A percentile compares a stretch with the other conserved stretches of the same genome.
These are phyloP conservation scores for Plicaturopsis crispa DNA, from an alignment of 768 basidiomycete species.

Conservation along the genomic window DNA sequence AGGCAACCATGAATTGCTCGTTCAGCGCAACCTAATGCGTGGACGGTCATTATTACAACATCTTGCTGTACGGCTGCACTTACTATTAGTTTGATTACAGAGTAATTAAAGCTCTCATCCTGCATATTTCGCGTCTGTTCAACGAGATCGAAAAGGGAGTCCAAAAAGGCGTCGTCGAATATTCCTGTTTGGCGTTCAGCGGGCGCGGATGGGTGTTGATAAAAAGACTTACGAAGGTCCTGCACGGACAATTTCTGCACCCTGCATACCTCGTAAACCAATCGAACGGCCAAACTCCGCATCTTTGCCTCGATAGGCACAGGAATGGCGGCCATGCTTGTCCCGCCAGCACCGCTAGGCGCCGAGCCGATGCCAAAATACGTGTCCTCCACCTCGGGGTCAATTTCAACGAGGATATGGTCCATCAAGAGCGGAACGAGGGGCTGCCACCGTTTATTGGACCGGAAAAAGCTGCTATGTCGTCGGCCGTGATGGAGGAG, in stretches of 20 bases:
- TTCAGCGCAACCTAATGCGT: slow-evolving; percentile 79
- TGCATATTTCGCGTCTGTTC: slow-evolving; percentile 84
- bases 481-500: slow-evolving; percentile 72
- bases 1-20: slow-evolving; percentile 97
- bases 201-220: background rate
- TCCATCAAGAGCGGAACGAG: slow-evolving; percentile 82
- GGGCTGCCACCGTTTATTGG: slow-evolving; percentile 77
- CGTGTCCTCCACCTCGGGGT: slow-evolving; percentile 61
- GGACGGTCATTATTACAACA: slow-evolving; percentile 6
- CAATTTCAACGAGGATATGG: slow-evolving; percentile 74
- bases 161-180: slow-evolving; percentile 81
- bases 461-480: slow-evolving; percentile 62
- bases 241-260: slow-evolving; percentile 75
- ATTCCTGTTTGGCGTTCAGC: too few species aligned
- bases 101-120: slow-evolving; percentile 93
- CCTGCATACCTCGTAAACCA: slow-evolving; percentile 90
- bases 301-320: slow-evolving; percentile 84
- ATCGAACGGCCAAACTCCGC: slow-evolving; percentile 56
- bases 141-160: slow-evolving; percentile 86
- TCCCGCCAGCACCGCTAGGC: slow-evolving; percentile 24
- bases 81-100: slow-evolving; percentile 90
- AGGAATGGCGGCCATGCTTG: slow-evolving; percentile 30
- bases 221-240: slow-evolving; percentile 62
- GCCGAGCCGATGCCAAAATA: slow-evolving; percentile 38
- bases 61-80: slow-evolving; percentile 17